Percentiles rank a stretch among this genome's conserved stretches.
Evolutionary conservation across 495 filamentous ascomycete genomes (phyloP).

Genomic region (Geopyxis carbonaria): DNA sequence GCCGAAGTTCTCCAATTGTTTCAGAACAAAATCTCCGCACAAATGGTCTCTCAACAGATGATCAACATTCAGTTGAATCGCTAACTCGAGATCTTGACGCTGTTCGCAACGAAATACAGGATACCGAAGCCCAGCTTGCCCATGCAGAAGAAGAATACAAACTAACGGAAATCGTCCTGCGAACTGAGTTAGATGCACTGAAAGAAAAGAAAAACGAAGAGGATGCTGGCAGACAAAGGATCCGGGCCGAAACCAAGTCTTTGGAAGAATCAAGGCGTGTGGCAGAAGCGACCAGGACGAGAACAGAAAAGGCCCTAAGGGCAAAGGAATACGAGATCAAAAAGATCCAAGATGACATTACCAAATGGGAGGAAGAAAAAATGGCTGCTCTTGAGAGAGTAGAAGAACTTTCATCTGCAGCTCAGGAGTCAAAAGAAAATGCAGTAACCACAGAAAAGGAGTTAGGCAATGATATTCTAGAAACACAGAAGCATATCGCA

Average conservation of each 20-base stretch:
- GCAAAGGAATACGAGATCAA: slow-evolving; percentile 51
- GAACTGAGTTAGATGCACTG: slow-evolving; percentile 51
- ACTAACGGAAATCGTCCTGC: slow-evolving; percentile 38
- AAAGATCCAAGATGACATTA: slow-evolving; percentile 38
- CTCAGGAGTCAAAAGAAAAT: slow-evolving; percentile 26
- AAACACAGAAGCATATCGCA: slow-evolving; percentile 24
- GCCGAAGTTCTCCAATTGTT: slow-evolving; percentile 56
- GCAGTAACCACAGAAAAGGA: slow-evolving; percentile 19
- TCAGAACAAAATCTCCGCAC: slow-evolving; percentile 29
- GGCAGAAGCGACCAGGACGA: slow-evolving; percentile 61
- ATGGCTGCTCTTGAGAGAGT: slow-evolving; percentile 25
- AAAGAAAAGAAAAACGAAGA: slow-evolving; percentile 56
- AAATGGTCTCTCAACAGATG: slow-evolving; percentile 12
- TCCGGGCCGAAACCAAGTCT: slow-evolving; percentile 62
- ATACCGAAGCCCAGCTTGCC: slow-evolving; percentile 34
- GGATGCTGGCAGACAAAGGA: slow-evolving; percentile 52
- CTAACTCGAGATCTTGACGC: slow-evolving; percentile 55
- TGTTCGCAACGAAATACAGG: slow-evolving; percentile 52
- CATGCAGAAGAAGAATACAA: slow-evolving; percentile 66
- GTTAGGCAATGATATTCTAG: slow-evolving; percentile 20
- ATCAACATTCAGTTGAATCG: slow-evolving; percentile 32
- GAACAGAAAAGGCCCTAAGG: slow-evolving; percentile 63
- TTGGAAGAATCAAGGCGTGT: slow-evolving; percentile 67
- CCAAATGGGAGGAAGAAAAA: slow-evolving; percentile 37
- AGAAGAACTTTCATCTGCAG: slow-evolving; percentile 30